Conservation (phyloP, 257 asterid genomes). For the Jasminum sambac region DNA sequence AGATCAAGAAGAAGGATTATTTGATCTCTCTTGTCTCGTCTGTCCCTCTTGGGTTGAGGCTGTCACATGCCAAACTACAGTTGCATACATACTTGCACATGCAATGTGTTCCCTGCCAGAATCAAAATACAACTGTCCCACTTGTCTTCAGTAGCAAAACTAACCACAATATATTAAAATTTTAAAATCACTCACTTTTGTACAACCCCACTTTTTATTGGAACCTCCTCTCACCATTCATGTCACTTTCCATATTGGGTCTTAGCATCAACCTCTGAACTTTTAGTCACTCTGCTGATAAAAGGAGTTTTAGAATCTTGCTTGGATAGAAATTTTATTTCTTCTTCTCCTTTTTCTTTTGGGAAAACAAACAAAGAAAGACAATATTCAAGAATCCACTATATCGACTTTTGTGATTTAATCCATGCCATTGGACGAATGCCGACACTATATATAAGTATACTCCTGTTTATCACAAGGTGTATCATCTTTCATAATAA, state of each 20-base stretch:
- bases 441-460: no score
- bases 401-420: neutral
- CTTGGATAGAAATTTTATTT: neutral
- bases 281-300: neutral
- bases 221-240: constrained; percentile 24
- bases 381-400: neutral
- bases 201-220: constrained; percentile 13
- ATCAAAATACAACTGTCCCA: constrained; percentile 61
- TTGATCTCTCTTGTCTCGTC: constrained; percentile 20
- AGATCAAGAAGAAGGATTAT: constrained; percentile 4
- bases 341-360: neutral
- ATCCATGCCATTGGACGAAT: neutral
- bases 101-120: constrained; percentile 3
- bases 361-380: neutral
- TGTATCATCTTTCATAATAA: no score
- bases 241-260: constrained; percentile 29
- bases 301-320: neutral
- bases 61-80: constrained; percentile 53
- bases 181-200: neutral
- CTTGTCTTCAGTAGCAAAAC: constrained; percentile 45
- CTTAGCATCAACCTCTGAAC: constrained; percentile 5
- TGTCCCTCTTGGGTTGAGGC: constrained; percentile 32
- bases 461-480: no score
- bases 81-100: constrained; percentile 10
- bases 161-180: constrained; percentile 26